A percentile compares a stretch with the other conserved stretches of the same genome.
phyloP scores from a whole-genome alignment of 495 filamentous ascomycete species.

The Aspergillus ellipticus region DNA sequence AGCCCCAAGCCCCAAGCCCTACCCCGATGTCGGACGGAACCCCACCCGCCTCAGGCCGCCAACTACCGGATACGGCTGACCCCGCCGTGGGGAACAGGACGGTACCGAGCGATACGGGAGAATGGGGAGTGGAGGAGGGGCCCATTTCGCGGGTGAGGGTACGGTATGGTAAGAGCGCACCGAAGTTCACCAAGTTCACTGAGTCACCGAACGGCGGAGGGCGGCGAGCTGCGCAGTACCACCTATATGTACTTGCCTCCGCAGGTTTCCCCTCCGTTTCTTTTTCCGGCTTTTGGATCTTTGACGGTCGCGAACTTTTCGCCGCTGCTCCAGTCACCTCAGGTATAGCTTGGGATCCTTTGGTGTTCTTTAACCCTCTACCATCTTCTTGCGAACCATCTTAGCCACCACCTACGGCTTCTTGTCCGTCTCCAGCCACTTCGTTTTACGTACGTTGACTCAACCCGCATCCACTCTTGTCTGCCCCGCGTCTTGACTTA shows the following conservation, averaged over 20 bases:
- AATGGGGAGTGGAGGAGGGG: not conserved
- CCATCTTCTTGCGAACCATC: not conserved
- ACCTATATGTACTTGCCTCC: slow-evolving; percentile 16
- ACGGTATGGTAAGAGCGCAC: slow-evolving; percentile 4
- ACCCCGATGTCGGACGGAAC: slow-evolving; percentile 15
- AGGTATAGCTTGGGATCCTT: slow-evolving; percentile 5
- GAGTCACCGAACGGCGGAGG: slow-evolving; percentile 14
- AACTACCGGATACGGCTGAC: slow-evolving; percentile 17
- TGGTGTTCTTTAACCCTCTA: slow-evolving; percentile 1
- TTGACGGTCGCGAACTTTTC: slow-evolving; percentile 29
- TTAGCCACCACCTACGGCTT: not conserved
- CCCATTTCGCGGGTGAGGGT: not conserved
- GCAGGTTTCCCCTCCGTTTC: slow-evolving; percentile 21
- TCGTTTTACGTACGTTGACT: not conserved
- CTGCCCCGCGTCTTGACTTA: not conserved
- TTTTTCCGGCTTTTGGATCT: slow-evolving; percentile 28
- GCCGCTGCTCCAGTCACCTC: slow-evolving; percentile 25
- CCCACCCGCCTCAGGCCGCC: slow-evolving; percentile 13
- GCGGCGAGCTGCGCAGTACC: too few species aligned
- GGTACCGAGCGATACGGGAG: slow-evolving; percentile 2
- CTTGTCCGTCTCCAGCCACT: not conserved
- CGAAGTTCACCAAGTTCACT: not conserved
- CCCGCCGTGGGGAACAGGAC: slow-evolving; percentile 14
- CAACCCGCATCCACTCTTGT: not conserved
- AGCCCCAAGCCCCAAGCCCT: slow-evolving; percentile 18